Base-by-base conservation (phyloP, 2,329 filamentous ascomycete species). In the Westerdykella aurantiaca region DNA sequence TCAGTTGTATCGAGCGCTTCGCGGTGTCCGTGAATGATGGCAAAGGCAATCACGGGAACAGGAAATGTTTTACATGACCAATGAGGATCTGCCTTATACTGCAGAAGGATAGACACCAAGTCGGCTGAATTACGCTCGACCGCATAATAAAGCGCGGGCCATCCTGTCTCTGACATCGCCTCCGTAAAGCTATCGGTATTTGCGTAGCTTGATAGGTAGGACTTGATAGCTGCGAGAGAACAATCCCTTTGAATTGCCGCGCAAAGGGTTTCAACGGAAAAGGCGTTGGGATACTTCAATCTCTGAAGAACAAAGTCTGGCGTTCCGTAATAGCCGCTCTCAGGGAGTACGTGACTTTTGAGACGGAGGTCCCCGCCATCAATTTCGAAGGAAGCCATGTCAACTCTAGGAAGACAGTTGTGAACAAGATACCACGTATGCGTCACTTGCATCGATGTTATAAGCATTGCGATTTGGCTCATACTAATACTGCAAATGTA, bases 11-110 rank as follows among this genome's bases (percentile, higher is more conserved):
- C 38, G 3, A 42, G n/a, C 5, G 29, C 38, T 6, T 31, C 37
- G 6, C 3, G 5, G 2, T 39, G 11, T 1, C 38, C 38, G 16
- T 41, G 31, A 7, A 49, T 41, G n/a, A 44, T 37, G 1, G 38
- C 38, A 16, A 41, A 49, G 7, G 44, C 44, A 2, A 46, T 16
- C 2, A 42, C 16, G 13, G 41, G 44, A 16, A 46, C 43, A 18
- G 13, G 14, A 23, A 37, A 35, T 6, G 5, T n/a, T 9, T 22
- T 13, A 7, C 11, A 10, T 9, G 12, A 17, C 14, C 16, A 16
- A 13, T 45, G 18, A 13, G 37, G 38, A 35, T 47, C 33, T 1
- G 22, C 33, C 6, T 33, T 22, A 22, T 44, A 21, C 18, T 44
- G 14, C 3, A 47, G 42, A 3, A 47, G 21, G 9, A 25, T 31